Base-by-base conservation (phyloP, 371 early-diverging fungal genomes). In the Rhizopus delemar region DNA sequence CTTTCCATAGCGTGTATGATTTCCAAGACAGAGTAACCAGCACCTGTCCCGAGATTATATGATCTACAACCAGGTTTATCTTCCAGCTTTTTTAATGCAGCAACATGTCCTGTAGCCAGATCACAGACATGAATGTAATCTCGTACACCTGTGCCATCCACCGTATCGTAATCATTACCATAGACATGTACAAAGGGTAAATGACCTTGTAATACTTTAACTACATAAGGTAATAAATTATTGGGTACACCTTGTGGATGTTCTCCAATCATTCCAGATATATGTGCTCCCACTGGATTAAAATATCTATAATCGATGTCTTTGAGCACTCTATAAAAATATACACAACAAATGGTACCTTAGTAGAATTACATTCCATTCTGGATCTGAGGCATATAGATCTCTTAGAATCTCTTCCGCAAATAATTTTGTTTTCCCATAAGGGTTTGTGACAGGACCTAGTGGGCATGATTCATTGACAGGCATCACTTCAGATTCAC, bases 51-150 rank as follows among this genome's bases (percentile, higher is more conserved):
- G 39, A 97, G 79, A 62, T 97, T 97, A 69, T 88, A 95, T 38
- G 75, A 78, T 46, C 82, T 81, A 69, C 88, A 90, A 7, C 85
- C 84, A 52, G 65, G 64, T 36, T 72, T 55, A 35, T 73, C 77
- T 9, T 75, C 61, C 59, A 92, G 81, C 51, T 89, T 85, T 53
- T 86, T 73, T 28, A 96, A 70, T 0, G 96, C 96, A 9, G 82
- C 83, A 13, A 95, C 80, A 66, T 97, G 97, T 15, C 94, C 95
- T 49, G 73, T 67, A 7, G 95, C 92, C 52, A 96, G 76, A 65
- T 96, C 97, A 59, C 87, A 84, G 7, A 96, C 92, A 68, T 96
- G 93, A 62, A 95, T 86, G 60, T 88, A 95, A 66, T 96, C 97
- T 35, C 97, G 86, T 0, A 95, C 86, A n/a, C 93, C 93, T 5